phyloP scores from a whole-genome alignment of 179 eudicot species.

The Silene noctiflora region DNA sequence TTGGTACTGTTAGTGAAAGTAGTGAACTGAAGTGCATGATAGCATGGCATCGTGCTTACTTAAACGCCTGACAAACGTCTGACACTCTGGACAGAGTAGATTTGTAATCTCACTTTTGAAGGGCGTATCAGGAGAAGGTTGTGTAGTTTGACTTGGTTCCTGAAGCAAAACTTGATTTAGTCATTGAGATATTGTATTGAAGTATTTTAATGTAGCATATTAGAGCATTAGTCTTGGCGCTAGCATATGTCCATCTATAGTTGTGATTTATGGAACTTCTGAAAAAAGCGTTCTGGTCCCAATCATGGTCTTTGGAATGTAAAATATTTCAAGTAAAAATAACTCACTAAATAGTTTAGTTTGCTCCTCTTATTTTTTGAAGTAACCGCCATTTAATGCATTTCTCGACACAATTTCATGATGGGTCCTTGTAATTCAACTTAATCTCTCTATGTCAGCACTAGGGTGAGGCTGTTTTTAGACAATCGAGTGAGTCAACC shows the following conservation, averaged over 20 bases:
- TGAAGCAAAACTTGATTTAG: background rate
- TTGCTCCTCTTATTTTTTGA: too few species aligned
- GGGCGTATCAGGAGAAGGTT: background rate
- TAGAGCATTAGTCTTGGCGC: too few species aligned
- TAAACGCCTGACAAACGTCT: background rate
- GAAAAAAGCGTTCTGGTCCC: background rate
- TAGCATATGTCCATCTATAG: background rate
- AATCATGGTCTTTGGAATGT: too few species aligned
- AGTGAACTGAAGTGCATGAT: background rate
- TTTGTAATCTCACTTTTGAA: background rate
- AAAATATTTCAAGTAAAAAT: too few species aligned
- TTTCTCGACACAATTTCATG: too few species aligned
- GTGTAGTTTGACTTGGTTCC: background rate
- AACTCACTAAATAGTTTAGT: too few species aligned
- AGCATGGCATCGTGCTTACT: background rate
- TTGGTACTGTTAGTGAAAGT: background rate
- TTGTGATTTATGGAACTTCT: background rate
- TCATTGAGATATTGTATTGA: background rate
- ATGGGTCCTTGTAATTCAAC: too few species aligned
- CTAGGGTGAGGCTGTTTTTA: background rate
- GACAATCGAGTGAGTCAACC: background rate
- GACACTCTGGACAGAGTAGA: background rate
- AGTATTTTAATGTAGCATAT: background rate
- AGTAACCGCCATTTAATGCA: too few species aligned
- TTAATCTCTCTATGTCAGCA: too few species aligned